phyloP scores from a whole-genome alignment of 768 basidiomycete species.

The Lyophyllum atratum region DNA sequence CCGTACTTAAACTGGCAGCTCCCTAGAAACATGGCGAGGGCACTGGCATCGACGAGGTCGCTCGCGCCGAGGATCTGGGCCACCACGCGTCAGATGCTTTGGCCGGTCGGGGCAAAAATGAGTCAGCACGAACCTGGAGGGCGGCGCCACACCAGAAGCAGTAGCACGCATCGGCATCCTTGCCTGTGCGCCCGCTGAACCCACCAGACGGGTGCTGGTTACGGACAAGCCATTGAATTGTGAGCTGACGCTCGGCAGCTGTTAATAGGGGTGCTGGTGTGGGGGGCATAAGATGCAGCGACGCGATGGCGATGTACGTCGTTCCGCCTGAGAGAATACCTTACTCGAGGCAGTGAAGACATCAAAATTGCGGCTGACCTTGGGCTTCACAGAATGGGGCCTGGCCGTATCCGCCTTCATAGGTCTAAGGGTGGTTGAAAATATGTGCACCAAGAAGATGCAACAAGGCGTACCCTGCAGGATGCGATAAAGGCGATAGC shows the following conservation, averaged over 20 bases:
- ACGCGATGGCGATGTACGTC: constrained; percentile 89
- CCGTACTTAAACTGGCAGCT: constrained; percentile 87
- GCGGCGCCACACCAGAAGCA: constrained; percentile 94
- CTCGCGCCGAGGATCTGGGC: constrained; percentile 69
- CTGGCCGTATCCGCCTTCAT: constrained; percentile 93
- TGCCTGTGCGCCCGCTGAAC: constrained; percentile 86
- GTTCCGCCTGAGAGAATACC: constrained; percentile 69
- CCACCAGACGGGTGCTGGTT: constrained; percentile 76
- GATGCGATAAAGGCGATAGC: constrained; percentile 65
- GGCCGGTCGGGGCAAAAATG: neutral
- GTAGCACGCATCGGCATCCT: constrained; percentile 91
- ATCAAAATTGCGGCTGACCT: constrained; percentile 44
- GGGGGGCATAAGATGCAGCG: constrained; percentile 55
- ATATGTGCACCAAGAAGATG: constrained; percentile 6
- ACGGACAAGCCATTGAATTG: constrained; percentile 76
- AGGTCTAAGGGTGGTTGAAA: constrained; percentile 53
- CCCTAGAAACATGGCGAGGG: constrained; percentile 66
- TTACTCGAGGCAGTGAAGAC: neutral
- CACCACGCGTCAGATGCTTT: neutral
- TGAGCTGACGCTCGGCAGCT: constrained; percentile 45
- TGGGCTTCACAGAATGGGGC: constrained; percentile 81
- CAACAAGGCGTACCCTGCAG: constrained; percentile 64
- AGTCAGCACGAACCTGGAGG: constrained; percentile 55
- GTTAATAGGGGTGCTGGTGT: constrained; percentile 28
- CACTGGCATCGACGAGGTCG: constrained; percentile 55